Evolutionary conservation across 73 alveolate species (phyloP), one percentile per base, ranked within the genome.

Genomic region (Blepharisma stoltei): DNA sequence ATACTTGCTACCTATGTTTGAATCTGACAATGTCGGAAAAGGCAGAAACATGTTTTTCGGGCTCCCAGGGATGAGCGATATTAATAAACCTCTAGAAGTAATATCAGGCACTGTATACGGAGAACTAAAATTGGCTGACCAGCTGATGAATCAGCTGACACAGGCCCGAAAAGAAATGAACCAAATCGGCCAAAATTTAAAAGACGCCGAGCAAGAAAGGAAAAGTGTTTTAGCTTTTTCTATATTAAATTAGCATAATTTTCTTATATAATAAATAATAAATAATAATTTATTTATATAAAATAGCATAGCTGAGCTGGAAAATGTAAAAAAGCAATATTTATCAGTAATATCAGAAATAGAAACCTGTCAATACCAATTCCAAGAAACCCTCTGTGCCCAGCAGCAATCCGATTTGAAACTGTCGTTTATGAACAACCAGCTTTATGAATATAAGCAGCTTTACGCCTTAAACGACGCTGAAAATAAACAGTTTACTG

Each of bases 91-190:
- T 14, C 60, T 69, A 38, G 79, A 69, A 69, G 67, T 53, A 1
- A 25, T 69, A 37, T 11, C 55, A 38, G 79, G 79, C 27, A 83
- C 94, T 48, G 83, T 86, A 5, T 78, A 77, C 60, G 94, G 86
- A 9, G 94, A 86, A 55, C 78, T 86, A n/a, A 86, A 83, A 50
- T 84, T 86, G 37, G 67, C 88, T 23, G 90, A 86, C 20, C 52
- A 78, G 37, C 78, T 86, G 76, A 38, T 69, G 65, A 46, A 47
- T 20, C 32, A 69, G 27, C 60, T 69, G n/a, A 38, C 55, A 14
- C 38, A 9, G 23, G 79, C 79, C 0, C 0, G 65, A 69, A 21
- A 69, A 69, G 79, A 69, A 46, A 44, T 69, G 11, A 43, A 46
- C 1, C n/a, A 44, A 69, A 43, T 46, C 0, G 27, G 32, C n/a